Evolutionary conservation across 2,329 filamentous ascomycete species (phyloP).

Genomic region (Calonectria ilicicola): DNA sequence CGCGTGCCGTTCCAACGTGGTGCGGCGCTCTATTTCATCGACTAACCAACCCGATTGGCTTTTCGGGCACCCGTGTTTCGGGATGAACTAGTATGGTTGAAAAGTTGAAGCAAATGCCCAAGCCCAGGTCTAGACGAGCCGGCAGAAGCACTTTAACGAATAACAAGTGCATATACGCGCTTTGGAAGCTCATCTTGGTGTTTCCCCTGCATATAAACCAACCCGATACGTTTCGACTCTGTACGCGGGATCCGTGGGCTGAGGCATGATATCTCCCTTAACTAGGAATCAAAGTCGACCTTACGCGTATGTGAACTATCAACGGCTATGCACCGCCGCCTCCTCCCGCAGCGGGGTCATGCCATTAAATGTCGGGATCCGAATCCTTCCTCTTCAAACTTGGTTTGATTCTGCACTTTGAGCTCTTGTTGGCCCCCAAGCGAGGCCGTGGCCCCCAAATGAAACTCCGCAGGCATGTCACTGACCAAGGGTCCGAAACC

Average conservation of each 20-base stretch:
- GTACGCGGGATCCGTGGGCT: neutral
- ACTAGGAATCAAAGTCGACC: neutral
- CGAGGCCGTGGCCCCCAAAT: neutral
- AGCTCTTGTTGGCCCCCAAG: neutral
- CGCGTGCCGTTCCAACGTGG: neutral
- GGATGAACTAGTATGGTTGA: neutral
- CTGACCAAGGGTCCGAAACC: conserved; percentile 4
- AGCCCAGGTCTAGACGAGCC: neutral
- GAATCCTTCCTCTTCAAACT: neutral
- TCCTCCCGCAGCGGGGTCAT: neutral
- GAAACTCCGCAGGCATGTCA: neutral
- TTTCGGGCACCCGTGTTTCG: neutral
- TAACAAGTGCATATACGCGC: neutral
- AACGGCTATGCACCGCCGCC: neutral
- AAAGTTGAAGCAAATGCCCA: neutral
- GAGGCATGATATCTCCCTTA: neutral
- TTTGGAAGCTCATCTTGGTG: neutral
- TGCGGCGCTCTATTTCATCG: neutral
- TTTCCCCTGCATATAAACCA: neutral
- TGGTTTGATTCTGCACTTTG: neutral
- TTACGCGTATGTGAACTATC: neutral
- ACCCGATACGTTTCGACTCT: neutral
- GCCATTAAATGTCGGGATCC: neutral
- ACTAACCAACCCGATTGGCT: neutral
- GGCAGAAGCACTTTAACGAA: neutral